Evolutionary conservation across 2,329 filamentous ascomycete species (phyloP), one percentile per base, ranked within the genome.

Genomic region (Ceratocystis destructans): DNA sequence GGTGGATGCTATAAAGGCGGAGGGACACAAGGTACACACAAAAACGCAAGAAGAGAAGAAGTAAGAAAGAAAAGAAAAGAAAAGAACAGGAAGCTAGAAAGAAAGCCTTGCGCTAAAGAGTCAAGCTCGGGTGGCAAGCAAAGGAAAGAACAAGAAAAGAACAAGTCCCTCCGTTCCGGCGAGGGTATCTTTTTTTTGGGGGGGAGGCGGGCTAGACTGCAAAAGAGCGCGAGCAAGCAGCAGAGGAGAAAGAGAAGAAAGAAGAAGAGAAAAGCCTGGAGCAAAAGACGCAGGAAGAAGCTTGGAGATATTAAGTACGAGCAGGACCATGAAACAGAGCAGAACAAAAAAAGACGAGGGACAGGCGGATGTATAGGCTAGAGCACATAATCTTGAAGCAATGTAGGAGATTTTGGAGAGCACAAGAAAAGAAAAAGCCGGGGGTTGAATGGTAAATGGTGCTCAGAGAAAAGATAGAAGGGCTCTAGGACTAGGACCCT

Each of bases 51-150:
- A 41, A 41, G 33, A 37, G 33, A 37, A 37, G 33, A 37, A 37
- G 33, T 15, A 15, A 10, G 25, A n/a, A 33, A 53, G 45, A 57
- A 53, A 25, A 44, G 37, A 22, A 33, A 45, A 62, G 20, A 64
- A 66, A 63, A 46, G n/a, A 66, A 62, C 20, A 61, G 68, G 22
- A 68, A 53, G 45, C 25, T 67, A 44, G 45, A 65, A 62, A 22
- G 25, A 63, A 53, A 61, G 44, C 45, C 45, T 62, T 57, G 37
- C 61, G 28, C 28, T 41, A 20, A 8, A 17, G 41, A 33, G 37
- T 41, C 55, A 20, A 28, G n/a, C 44, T 65, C 41, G n/a, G 10
- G 8, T 28, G 33, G 55, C 33, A 61, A 61, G 53, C 61, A 64
- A 65, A 62, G 20, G 53, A 48, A 62, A 64, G 33, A 62, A 31